A percentile compares a stretch with the other conserved stretches of the same genome.
These are phyloP conservation scores for Diaporthe citri DNA, from an alignment of 2,329 filamentous ascomycete genomes.

Conservation along the genomic window DNA sequence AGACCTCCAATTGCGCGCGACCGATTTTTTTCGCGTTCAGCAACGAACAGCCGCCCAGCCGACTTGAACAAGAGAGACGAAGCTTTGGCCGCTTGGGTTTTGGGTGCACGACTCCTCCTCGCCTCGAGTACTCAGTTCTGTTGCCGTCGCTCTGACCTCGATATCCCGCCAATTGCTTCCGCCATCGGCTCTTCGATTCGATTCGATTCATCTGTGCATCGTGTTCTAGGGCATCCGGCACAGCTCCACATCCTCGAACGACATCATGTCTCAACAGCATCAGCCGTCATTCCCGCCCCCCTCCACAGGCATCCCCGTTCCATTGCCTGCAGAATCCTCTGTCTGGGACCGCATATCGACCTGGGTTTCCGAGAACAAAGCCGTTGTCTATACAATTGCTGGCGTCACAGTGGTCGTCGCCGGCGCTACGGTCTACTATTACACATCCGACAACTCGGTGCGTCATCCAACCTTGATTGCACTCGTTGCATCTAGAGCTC, in stretches of 20 bases:
- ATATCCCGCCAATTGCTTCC: slow-evolving; percentile 22
- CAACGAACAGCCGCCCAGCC: slow-evolving; percentile 25
- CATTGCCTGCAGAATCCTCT: slow-evolving; percentile 71
- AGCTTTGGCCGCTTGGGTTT: slow-evolving; percentile 19
- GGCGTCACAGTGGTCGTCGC: slow-evolving; percentile 91
- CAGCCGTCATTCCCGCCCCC: slow-evolving; percentile 55
- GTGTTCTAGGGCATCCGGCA: slow-evolving; percentile 13
- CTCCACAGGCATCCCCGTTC: slow-evolving; percentile 60
- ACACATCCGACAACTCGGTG: slow-evolving; percentile 76
- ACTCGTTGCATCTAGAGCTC: neutral
- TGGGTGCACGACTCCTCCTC: slow-evolving; percentile 12
- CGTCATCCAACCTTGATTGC: slow-evolving; percentile 45
- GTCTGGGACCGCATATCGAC: slow-evolving; percentile 90
- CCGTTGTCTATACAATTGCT: slow-evolving; percentile 94
- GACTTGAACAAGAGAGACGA: slow-evolving; percentile 14
- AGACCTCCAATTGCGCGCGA: slow-evolving; percentile 35
- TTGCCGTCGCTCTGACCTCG: slow-evolving; percentile 13
- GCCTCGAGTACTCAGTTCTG: slow-evolving; percentile 17
- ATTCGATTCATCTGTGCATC: slow-evolving; percentile 19
- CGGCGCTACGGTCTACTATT: slow-evolving; percentile 93
- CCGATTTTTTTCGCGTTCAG: slow-evolving; percentile 38
- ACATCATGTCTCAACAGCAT: slow-evolving; percentile 55
- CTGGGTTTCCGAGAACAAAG: slow-evolving; percentile 97
- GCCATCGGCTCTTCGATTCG: slow-evolving; percentile 6
- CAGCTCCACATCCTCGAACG: slow-evolving; percentile 12